Percentiles rank a stretch among this genome's conserved stretches.
phyloP scores from a whole-genome alignment of 805 yeast species.

The Kuraishia capsulata region DNA sequence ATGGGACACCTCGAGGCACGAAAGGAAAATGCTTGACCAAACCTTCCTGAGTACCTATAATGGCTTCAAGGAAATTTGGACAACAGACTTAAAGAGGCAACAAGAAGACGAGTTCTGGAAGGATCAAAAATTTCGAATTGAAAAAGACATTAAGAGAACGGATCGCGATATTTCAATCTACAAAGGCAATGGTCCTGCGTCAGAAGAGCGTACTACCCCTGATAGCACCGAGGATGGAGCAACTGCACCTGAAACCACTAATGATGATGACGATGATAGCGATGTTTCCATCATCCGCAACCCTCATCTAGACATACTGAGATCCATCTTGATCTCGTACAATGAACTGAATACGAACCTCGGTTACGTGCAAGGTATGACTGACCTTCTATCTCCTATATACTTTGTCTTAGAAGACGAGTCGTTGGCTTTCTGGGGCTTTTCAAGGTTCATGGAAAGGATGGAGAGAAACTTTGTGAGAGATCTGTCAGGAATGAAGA shows the following conservation, averaged over 20 bases:
- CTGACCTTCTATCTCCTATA: slow-evolving; percentile 82
- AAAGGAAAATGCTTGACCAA: slow-evolving; percentile 48
- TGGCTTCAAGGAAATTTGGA: slow-evolving; percentile 66
- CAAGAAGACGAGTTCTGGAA: slow-evolving; percentile 62
- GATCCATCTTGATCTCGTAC: slow-evolving; percentile 76
- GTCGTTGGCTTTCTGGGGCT: slow-evolving; percentile 79
- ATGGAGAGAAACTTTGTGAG: slow-evolving; percentile 92
- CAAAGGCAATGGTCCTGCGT: slow-evolving; percentile 26
- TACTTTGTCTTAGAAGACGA: slow-evolving; percentile 65
- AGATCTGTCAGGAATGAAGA: slow-evolving; percentile 89
- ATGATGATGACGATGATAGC: slow-evolving; percentile 43
- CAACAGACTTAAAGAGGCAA: slow-evolving; percentile 43
- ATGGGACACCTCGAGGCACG: slow-evolving; percentile 74
- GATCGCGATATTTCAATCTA: slow-evolving; percentile 72
- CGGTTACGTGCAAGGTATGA: slow-evolving; percentile 98
- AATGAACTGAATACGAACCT: slow-evolving; percentile 75
- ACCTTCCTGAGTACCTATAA: slow-evolving; percentile 41
- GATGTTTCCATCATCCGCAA: slow-evolving; percentile 62
- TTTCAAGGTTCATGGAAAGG: slow-evolving; percentile 78
- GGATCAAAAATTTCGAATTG: slow-evolving; percentile 84
- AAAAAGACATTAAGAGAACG: slow-evolving; percentile 88
- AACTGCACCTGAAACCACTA: slow-evolving; percentile 20
- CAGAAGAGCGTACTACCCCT: slow-evolving; percentile 28
- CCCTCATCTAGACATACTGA: slow-evolving; percentile 61
- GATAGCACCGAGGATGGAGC: slow-evolving; percentile 20